phyloP scores from a whole-genome alignment of 345 rosid species.

The Arabis hirsuta region DNA sequence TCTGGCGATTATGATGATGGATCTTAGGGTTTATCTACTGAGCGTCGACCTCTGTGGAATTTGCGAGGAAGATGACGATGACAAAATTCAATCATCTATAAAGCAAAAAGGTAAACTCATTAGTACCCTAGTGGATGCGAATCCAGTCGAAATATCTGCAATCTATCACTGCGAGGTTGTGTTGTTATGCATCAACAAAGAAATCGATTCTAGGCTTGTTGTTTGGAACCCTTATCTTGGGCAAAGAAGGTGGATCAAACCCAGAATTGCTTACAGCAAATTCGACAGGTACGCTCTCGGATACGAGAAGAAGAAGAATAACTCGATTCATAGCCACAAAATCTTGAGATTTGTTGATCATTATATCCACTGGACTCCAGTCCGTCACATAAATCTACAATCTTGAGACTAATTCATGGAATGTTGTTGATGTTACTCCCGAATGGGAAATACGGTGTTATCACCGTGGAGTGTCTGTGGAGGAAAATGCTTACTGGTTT shows the following conservation, averaged over 20 bases:
- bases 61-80: no score
- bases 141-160: not conserved
- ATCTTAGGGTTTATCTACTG: not conserved
- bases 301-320: no score
- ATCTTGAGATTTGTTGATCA: not conserved
- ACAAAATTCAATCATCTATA: no score
- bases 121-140: no score
- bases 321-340: not conserved
- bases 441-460: not conserved
- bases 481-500: slow-evolving; percentile 8
- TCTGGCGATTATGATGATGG: not conserved
- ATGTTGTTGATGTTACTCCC: not conserved
- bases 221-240: no score
- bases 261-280: no score
- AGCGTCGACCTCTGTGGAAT: not conserved
- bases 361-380: not conserved
- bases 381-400: not conserved
- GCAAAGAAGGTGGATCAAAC: no score
- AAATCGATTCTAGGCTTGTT: no score
- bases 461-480: not conserved
- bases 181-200: not conserved
- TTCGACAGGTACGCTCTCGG: no score
- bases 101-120: no score
- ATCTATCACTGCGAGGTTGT: not conserved
- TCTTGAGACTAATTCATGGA: slow-evolving; percentile 13